Base-by-base conservation (phyloP, 345 rosid species). In the Boechera stricta region DNA sequence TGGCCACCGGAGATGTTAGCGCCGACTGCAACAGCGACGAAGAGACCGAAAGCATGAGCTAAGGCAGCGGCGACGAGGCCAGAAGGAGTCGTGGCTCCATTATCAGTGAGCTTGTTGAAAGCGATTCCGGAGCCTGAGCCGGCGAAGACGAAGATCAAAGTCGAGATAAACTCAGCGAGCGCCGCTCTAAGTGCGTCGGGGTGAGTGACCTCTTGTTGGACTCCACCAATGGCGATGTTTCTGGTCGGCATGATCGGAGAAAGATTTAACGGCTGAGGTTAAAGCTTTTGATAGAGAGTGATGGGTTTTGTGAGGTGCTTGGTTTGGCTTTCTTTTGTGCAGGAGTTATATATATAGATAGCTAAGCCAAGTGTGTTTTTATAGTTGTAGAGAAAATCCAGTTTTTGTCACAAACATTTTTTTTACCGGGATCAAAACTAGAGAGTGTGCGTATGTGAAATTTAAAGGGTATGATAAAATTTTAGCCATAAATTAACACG, bases 61-160 rank as follows among this genome's bases (percentile, higher is more conserved):
- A 93, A 5, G 6, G 97, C 61, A n/a, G 97, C 97, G 5, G 93
- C 83, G 1, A 93, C 83, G 5, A 93, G 90, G 16, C 98, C 97
- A 0, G 92, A 73, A 5, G 98, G 98, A 47, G 93, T 91, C 71
- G 84, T 74, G 55, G 92, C 77, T 16, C 88, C 98, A 67, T 84
- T 65, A 53, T 83, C 77, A 3, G 98, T 93, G 28, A 93, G 88
- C 80, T 89, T 89, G 85, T 81, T 87, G 77, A 85, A 93, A 70
- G 98, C 98, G 81, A 93, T 91, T 7, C 98, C 97, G 2, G 98
- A 93, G 36, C 98, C 98, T 81, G 87, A 86, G 0, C 98, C 98
- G 18, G 98, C 95, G 59, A 93, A 89, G 47, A 93, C 98, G 18
- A 93, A 93, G 73, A 93, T 91, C 52, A 93, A 81, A 72, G 90